Evolutionary conservation across 768 basidiomycete species (phyloP), one percentile per base, ranked within the genome.

Genomic region (Leccinum broughii): DNA sequence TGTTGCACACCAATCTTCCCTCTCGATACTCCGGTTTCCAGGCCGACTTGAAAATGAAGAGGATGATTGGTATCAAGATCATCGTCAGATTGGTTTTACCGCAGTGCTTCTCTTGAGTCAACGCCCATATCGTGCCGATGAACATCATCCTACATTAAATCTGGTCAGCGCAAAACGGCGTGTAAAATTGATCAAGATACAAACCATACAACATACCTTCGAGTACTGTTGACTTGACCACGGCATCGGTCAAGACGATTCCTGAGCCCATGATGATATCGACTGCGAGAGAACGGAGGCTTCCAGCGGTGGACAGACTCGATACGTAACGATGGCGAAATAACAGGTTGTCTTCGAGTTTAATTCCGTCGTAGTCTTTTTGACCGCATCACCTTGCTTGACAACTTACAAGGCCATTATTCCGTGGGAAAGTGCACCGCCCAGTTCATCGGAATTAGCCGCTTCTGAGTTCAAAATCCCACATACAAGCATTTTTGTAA

Each of bases 201-300:
- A 46, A 41, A 58, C 57, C 51, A 32, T 58, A 58, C 14, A 58
- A 11, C 14, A 57, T 50, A 13, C 14, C 56, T 39, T 57, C 56
- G n/a, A 52, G 39, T 11, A 34, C 30, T 3, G 49, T 46, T 13
- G 51, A 41, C 39, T 24, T 35, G 3, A 35, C 14, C 14, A 20
- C 13, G 17, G 52, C 52, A 20, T 53, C 32, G 28, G 22, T 49
- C 30, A 58, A 53, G 20, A 41, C 14, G 11, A 58, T 58, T 44
- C 51, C 57, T 11, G 51, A 32, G 20, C 51, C 57, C 57, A 35
- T 58, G 49, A 15, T 7, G 24, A 14, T 46, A 22, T 20, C 10
- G 20, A 46, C 5, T n/a, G 20, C 44, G 39, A 41, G 17, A 41
- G 39, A 41, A 41, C 17, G 15, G 14, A 39, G 15, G 15, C 35